Evolutionary conservation across 768 basidiomycete species (phyloP).

Genomic region (Butyriboletus loyo): DNA sequence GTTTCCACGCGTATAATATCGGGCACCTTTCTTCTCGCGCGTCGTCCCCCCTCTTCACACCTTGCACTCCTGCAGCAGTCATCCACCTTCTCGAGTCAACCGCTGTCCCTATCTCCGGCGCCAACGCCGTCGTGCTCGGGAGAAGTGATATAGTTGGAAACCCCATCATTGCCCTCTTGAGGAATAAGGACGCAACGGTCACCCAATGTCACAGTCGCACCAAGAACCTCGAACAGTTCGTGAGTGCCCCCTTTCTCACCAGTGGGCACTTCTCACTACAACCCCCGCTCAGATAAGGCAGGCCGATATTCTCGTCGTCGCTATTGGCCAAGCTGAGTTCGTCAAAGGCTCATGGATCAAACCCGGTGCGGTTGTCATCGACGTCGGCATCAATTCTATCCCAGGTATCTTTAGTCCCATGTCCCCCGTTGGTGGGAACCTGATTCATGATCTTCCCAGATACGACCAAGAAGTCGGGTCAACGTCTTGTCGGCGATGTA

Average conservation of each 20-base stretch:
- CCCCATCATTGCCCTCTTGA: slow-evolving; percentile 87
- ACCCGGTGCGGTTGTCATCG: slow-evolving; percentile 91
- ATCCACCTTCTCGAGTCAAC: slow-evolving; percentile 88
- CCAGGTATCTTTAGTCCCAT: slow-evolving; percentile 52
- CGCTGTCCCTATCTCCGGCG: slow-evolving; percentile 71
- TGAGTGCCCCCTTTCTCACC: slow-evolving; percentile 36
- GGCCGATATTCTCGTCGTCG: slow-evolving; percentile 93
- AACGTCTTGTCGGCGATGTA: slow-evolving; percentile 95
- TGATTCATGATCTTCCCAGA: slow-evolving; percentile 43
- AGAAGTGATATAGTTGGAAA: slow-evolving; percentile 98
- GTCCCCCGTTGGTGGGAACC: neutral
- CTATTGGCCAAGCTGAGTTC: slow-evolving; percentile 91
- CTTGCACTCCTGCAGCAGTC: slow-evolving; percentile 94
- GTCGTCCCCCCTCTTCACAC: slow-evolving; percentile 83
- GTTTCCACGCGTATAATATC: slow-evolving; percentile 98
- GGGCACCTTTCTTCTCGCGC: slow-evolving; percentile 91
- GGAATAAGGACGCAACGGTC: slow-evolving; percentile 90
- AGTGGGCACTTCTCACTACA: slow-evolving; percentile 2
- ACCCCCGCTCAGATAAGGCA: slow-evolving; percentile 57
- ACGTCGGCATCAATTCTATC: slow-evolving; percentile 97
- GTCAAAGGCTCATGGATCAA: slow-evolving; percentile 95
- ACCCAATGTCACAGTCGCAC: slow-evolving; percentile 97
- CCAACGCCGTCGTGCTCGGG: slow-evolving; percentile 89
- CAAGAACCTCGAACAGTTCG: slow-evolving; percentile 74
- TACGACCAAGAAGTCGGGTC: slow-evolving; percentile 87